phyloP scores from a whole-genome alignment of 805 yeast genomes.

The Danielia oregonensis region DNA sequence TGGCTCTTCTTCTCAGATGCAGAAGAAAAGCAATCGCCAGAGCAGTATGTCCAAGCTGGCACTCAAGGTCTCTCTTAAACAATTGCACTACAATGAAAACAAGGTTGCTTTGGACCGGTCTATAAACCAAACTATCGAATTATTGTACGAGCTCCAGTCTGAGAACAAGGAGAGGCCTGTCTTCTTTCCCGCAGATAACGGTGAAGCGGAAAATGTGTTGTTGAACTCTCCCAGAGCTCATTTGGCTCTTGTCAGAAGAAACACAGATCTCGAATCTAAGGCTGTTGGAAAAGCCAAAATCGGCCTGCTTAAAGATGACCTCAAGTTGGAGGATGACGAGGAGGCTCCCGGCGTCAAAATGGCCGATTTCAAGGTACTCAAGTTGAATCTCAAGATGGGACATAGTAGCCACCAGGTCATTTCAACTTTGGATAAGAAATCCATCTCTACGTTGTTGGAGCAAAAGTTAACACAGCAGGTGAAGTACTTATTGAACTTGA shows the following conservation, averaged over 20 bases:
- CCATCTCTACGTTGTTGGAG: conserved; percentile 66
- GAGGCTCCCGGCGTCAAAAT: conserved; percentile 23
- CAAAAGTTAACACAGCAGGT: conserved; percentile 62
- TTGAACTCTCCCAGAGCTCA: conserved; percentile 51
- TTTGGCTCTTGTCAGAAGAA: conserved; percentile 48
- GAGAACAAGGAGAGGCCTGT: conserved; percentile 64
- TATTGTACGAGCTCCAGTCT: conserved; percentile 46
- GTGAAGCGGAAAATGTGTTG: conserved; percentile 28
- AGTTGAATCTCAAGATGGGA: conserved; percentile 58
- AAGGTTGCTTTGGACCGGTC: conserved; percentile 60
- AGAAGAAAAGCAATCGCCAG: conserved; percentile 8
- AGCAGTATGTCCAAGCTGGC: conserved; percentile 20
- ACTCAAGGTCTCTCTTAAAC: conserved; percentile 59
- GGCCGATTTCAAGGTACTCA: conserved; percentile 51
- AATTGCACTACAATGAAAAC: conserved; percentile 73
- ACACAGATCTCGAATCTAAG: conserved; percentile 17
- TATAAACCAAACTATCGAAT: conserved; percentile 49
- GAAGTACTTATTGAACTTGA: conserved; percentile 65
- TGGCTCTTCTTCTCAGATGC: conserved; percentile 17
- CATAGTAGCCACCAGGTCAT: conserved; percentile 37
- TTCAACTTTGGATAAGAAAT: conserved; percentile 59
- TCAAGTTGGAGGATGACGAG: conserved; percentile 15
- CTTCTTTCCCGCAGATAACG: conserved; percentile 51
- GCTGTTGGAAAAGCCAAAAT: conserved; percentile 17
- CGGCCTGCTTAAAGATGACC: conserved; percentile 2